Percentiles rank a stretch among this genome's conserved stretches.
These are phyloP conservation scores for Sarcocystis neurona DNA, from an alignment of 169 alveolate species.

Conservation along the genomic window DNA sequence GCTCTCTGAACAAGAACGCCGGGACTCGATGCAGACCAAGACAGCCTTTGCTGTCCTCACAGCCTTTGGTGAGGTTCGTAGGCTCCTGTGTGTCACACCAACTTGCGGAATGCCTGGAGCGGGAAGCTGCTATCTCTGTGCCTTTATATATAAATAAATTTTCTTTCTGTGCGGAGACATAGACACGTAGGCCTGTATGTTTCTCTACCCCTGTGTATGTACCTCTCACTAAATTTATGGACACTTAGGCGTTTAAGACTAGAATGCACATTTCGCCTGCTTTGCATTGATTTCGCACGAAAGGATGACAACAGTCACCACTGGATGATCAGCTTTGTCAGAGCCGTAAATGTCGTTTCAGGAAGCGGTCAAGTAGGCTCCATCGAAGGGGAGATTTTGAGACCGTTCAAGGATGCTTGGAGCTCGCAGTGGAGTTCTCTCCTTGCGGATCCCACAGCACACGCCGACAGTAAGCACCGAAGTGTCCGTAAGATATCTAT, in stretches of 20 bases:
- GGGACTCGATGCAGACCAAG: not conserved
- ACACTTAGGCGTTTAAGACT: too few relatives aligned
- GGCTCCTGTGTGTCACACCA: not conserved
- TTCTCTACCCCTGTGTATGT: not conserved
- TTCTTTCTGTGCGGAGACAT: not conserved
- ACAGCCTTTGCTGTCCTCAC: conserved; percentile 37
- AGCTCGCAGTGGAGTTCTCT: not conserved
- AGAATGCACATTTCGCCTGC: too few relatives aligned
- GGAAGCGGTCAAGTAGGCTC: conserved; percentile 30
- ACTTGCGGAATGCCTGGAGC: not conserved
- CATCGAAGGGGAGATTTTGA: not conserved
- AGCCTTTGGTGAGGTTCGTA: conserved; percentile 28
- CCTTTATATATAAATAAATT: not conserved
- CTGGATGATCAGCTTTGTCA: not conserved
- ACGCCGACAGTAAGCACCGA: conserved; percentile 21
- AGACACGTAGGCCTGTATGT: not conserved
- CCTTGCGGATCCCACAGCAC: conserved; percentile 21
- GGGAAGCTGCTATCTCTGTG: not conserved
- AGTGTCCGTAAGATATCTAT: conserved; percentile 3
- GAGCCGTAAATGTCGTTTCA: not conserved
- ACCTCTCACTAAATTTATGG: too few relatives aligned
- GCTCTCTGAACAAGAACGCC: not conserved
- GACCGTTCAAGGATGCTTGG: not conserved
- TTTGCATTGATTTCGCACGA: not conserved
- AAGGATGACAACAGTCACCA: not conserved